Conservation (phyloP, 2,329 filamentous ascomycete species). For the Botryotinia narcissicola region DNA sequence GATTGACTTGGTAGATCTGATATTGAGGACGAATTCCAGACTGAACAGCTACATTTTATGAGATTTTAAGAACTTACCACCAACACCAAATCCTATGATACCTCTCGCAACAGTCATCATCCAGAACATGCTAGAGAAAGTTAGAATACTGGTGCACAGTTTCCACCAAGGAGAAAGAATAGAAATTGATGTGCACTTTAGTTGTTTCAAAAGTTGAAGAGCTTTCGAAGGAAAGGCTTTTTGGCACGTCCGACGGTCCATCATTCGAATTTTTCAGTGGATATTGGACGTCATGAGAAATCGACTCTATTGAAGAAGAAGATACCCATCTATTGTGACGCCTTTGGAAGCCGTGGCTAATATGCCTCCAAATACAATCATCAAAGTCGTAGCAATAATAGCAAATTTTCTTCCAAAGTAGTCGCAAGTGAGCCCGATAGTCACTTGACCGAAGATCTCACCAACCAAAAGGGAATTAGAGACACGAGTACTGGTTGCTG, state of each 20-base stretch:
- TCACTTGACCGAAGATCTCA: conserved; percentile 44
- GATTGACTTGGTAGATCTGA: neutral
- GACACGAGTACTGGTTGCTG: conserved; percentile 41
- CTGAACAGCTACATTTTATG: neutral
- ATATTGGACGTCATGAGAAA: neutral
- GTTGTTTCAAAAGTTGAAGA: neutral
- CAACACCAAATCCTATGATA: conserved; percentile 47
- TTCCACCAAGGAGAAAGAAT: neutral
- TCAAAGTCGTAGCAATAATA: conserved; percentile 46
- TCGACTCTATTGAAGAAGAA: neutral
- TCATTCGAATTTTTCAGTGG: neutral
- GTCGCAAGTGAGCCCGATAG: conserved; percentile 46
- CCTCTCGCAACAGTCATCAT: conserved; percentile 51
- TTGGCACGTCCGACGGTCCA: too few species aligned
- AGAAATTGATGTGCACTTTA: neutral
- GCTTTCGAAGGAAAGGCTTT: neutral
- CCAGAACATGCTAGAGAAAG: conserved; percentile 47
- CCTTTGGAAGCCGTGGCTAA: conserved; percentile 47
- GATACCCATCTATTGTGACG: conserved; percentile 41
- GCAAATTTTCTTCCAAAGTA: conserved; percentile 47
- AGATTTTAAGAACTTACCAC: conserved; percentile 35
- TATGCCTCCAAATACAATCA: conserved; percentile 46
- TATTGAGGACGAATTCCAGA: neutral
- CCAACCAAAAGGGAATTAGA: conserved; percentile 44
- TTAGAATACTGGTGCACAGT: neutral